These are phyloP conservation scores for Turritis glabra DNA, from an alignment of 345 rosid genomes.

Conservation along the genomic window DNA sequence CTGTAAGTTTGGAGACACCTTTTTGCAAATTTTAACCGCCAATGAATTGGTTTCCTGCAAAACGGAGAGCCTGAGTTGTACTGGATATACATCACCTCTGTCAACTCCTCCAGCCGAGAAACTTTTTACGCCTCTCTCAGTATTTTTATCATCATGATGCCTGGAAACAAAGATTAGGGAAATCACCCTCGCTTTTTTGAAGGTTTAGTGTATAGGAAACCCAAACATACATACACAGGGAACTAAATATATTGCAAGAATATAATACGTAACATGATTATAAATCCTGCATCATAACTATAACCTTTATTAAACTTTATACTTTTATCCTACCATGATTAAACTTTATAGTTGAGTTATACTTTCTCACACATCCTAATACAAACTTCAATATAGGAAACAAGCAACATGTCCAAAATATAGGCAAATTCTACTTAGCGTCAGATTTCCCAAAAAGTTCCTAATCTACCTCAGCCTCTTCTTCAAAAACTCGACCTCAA, in stretches of 20 bases:
- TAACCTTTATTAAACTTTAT: background rate
- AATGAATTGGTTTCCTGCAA: slow-evolving; percentile 61
- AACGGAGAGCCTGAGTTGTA: slow-evolving; percentile 81
- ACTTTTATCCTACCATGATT: background rate
- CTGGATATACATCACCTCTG: slow-evolving; percentile 91
- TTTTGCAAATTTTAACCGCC: slow-evolving; percentile 90
- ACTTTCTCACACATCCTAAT: slow-evolving; percentile 1
- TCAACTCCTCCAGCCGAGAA: slow-evolving; percentile 86
- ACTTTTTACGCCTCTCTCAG: slow-evolving; percentile 62
- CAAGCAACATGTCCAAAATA: background rate
- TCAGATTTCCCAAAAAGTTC: background rate
- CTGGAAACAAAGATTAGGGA: slow-evolving; percentile 40
- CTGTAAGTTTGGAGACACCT: slow-evolving; percentile 48
- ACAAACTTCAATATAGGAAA: background rate
- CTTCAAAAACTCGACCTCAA: background rate
- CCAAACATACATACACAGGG: background rate
- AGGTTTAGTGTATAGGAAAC: background rate
- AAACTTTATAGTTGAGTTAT: background rate
- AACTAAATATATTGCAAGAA: background rate
- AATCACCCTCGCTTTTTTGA: background rate
- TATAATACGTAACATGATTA: slow-evolving; percentile 10
- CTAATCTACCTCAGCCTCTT: slow-evolving; percentile 5
- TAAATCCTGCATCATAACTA: slow-evolving; percentile 2
- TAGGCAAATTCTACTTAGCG: background rate
- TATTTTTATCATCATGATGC: slow-evolving; percentile 79